Percentiles rank a stretch among this genome's conserved stretches.
Conservation (phyloP, 192 early-diverging fungal genomes). For the Radiomyces spectabilis region DNA sequence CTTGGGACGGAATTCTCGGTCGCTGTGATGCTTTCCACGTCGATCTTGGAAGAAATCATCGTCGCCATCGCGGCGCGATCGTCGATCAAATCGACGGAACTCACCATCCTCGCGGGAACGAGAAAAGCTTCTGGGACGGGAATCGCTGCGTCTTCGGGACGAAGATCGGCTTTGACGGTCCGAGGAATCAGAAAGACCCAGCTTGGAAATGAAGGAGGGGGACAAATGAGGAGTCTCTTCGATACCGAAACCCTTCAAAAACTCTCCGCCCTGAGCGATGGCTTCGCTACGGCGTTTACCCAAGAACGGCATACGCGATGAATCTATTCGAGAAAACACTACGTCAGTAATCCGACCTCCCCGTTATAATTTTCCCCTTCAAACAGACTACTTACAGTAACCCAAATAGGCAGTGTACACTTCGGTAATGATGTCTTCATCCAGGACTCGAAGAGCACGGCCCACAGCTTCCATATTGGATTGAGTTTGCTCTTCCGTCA, state of each 20-base stretch:
- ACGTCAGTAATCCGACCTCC: neutral
- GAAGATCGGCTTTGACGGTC: neutral
- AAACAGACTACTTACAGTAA: slow-evolving; percentile 43
- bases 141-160: no score
- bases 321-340: slow-evolving; percentile 17
- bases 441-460: slow-evolving; percentile 31
- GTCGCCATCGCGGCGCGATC: neutral
- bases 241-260: slow-evolving; percentile 37
- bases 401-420: slow-evolving; percentile 58
- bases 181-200: slow-evolving; percentile 23
- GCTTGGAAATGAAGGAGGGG: slow-evolving; percentile 30
- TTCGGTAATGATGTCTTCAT: slow-evolving; percentile 38
- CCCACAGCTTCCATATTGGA: slow-evolving; percentile 14
- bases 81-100: neutral
- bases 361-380: neutral
- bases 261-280: slow-evolving; percentile 29
- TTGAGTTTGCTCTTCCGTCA: slow-evolving; percentile 17
- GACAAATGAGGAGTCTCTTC: slow-evolving; percentile 34
- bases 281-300: slow-evolving; percentile 27
- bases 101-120: neutral
- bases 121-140: no score
- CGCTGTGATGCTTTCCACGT: no score
- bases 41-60: neutral
- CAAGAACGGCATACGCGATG: slow-evolving; percentile 30
- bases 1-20: no score